Evolutionary conservation across 2,329 filamentous ascomycete species (phyloP), one percentile per base, ranked within the genome.

Genomic region (Xylariaceae sp.): DNA sequence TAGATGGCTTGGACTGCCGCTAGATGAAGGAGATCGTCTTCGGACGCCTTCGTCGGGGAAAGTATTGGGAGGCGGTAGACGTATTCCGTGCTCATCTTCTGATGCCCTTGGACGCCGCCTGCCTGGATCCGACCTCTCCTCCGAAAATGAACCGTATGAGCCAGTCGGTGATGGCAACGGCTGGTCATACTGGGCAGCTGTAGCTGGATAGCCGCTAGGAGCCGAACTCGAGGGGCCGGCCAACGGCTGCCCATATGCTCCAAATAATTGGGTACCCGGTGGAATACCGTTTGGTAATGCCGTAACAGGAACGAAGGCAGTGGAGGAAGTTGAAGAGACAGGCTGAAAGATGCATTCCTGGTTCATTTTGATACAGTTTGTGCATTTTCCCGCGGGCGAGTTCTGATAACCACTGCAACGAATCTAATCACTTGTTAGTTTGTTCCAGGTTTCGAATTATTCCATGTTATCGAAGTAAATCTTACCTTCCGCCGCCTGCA

Each of bases 281-380:
- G 82, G 80, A 1, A 85, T 79, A 14, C 80, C 81, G n/a, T 81
- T 81, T n/a, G 79, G 78, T 5, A 85, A 73, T 16, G 82, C 82
- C 2, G 81, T 83, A 4, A 86, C 80, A 1, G 83, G 82, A 14
- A 85, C 81, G 59, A 85, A 85, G 1, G 82, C 82, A 1, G 82
- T 82, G 4, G 80, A 81, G 40, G 79, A 78, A 10, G 81, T 79
- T 0, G 79, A 81, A 3, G 80, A 83, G 1, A 85, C 83, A 0
- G 82, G 83, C 64, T 85, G 82, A 56, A 86, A 85, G 14, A 85
- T 77, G 57, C 83, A 86, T 58, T 86, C 82, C 62, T 85, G 83
- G 47, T 83, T 82, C 73, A 85, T 84, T 59, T 84, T 82, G 40
- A 82, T 81, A 64, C 83, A 86, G 63, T 85, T 86, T 52, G 82